A percentile compares a stretch with the other conserved stretches of the same genome.
These are phyloP conservation scores for Phylloporus rhodoxanthus DNA, from an alignment of 768 basidiomycete genomes.

Conservation along the genomic window DNA sequence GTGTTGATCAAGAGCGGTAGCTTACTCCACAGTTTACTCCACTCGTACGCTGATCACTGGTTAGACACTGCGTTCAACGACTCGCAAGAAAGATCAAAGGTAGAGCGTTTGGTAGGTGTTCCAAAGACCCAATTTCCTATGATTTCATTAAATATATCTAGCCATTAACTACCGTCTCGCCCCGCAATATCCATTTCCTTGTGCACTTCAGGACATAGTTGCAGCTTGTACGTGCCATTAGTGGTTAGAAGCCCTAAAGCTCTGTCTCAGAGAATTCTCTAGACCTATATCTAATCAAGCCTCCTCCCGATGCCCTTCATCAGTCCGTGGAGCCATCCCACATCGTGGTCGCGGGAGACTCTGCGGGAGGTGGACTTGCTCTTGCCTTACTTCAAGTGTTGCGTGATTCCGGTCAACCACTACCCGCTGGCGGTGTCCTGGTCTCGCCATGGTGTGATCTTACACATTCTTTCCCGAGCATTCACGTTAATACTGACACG, in stretches of 20 bases:
- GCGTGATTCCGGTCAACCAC: slow-evolving; percentile 74
- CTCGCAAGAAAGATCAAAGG: slow-evolving; percentile 91
- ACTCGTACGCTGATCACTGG: neutral
- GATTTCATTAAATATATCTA: slow-evolving; percentile 27
- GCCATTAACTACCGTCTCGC: slow-evolving; percentile 83
- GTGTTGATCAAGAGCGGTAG: slow-evolving; percentile 70
- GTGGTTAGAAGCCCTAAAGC: neutral
- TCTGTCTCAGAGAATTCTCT: neutral
- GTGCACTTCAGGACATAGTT: slow-evolving; percentile 81
- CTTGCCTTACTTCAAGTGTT: slow-evolving; percentile 82
- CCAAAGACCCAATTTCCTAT: neutral
- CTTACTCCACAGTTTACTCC: neutral
- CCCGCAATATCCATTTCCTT: slow-evolving; percentile 96
- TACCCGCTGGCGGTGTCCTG: slow-evolving; percentile 82
- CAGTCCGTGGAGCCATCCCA: slow-evolving; percentile 71
- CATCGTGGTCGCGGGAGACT: slow-evolving; percentile 86
- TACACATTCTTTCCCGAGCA: slow-evolving; percentile 92
- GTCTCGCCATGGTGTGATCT: slow-evolving; percentile 92
- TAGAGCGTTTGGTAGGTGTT: slow-evolving; percentile 64
- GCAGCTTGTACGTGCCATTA: slow-evolving; percentile 63
- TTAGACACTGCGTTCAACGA: slow-evolving; percentile 69
- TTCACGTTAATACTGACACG: slow-evolving; percentile 78
- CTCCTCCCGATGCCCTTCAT: slow-evolving; percentile 76
- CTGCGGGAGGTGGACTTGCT: slow-evolving; percentile 85
- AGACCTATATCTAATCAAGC: slow-evolving; percentile 88